Base-by-base conservation (phyloP, 805 yeast genomes). In the Grigorovia jiainica region DNA sequence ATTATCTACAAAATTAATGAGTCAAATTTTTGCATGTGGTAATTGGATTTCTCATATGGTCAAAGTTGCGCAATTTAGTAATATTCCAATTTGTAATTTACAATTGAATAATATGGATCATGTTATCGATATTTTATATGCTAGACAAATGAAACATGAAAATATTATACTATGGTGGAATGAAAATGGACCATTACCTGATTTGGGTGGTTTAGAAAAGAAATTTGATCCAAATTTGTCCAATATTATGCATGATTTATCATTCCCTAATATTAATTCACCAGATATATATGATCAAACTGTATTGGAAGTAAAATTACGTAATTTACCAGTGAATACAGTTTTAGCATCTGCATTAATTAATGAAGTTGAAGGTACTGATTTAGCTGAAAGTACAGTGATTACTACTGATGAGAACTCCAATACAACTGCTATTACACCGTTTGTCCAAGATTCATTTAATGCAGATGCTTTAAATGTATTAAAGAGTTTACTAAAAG, bases 121-220 rank as follows among this genome's bases (percentile, higher is more conserved):
- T 51, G 66, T 87, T 52, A 82, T 90, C 45, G 99, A 92, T 60
- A 72, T 90, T 34, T 79, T 79, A 42, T 92, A 86, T 60, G 95
- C 97, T 0, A 70, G 98, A 53, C 70, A 79, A 40, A 69, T 92
- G 43, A 67, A 67, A 16, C 71, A 76, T 37, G 74, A 76, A 38
- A 76, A 78, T 45, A 74, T 84, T 33, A 81, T 90, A 5, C 65
- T 94, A 24, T 92, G 98, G 97, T 92, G 98, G 97, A 84, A 95
- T 0, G 75, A 79, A 3, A 70, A 71, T 15, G 45, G 53, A 16
- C 83, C 90, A 1, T 61, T 73, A 36, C 90, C 96, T 0, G 96
- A 87, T 54, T 80, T 76, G 53, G 97, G 95, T 24, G 95, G 95
- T 1, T 55, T 66, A 34, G 89, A 87, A 57, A 75, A 72, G 51